Evolutionary conservation across 108 stramenopile species (phyloP).

Genomic region (Phaeodactylum tricornutum): DNA sequence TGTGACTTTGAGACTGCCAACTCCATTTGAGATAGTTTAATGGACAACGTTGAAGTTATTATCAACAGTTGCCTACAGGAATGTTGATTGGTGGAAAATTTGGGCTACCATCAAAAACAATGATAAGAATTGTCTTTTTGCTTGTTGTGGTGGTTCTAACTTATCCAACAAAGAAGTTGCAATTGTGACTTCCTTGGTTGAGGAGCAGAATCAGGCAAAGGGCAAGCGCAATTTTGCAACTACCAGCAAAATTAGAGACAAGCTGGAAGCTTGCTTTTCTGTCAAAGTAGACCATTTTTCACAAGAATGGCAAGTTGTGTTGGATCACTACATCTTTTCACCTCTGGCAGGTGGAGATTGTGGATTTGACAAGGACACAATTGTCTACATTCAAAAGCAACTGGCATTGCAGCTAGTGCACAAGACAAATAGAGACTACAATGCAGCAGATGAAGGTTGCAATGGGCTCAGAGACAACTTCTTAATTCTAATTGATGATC

Average conservation of each 20-base stretch:
- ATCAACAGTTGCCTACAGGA: constrained; percentile 33
- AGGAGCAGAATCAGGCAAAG: constrained; percentile 20
- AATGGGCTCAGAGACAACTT: constrained; percentile 27
- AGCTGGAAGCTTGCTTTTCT: constrained; percentile 25
- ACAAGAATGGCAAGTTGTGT: constrained; percentile 34
- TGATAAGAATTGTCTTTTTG: too few species aligned
- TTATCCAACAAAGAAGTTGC: not conserved
- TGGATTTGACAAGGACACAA: not conserved
- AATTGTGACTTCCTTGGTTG: not conserved
- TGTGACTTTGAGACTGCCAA: constrained; percentile 50
- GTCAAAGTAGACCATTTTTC: constrained; percentile 39
- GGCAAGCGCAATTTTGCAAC: constrained; percentile 29
- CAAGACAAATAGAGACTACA: constrained; percentile 38
- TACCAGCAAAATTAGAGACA: constrained; percentile 43
- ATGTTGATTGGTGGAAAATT: constrained; percentile 43
- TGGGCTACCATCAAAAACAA: too few species aligned
- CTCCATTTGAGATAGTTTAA: constrained; percentile 33
- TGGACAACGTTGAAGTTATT: constrained; percentile 22
- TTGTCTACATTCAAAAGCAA: not conserved
- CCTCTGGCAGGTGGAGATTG: too few species aligned
- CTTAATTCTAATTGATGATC: not conserved
- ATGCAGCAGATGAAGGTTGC: constrained; percentile 40
- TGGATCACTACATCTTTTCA: too few species aligned
- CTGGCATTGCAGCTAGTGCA: too few species aligned
- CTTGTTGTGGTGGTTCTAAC: too few species aligned